These are phyloP conservation scores for Pythium periplocum DNA, from an alignment of 352 stramenopile species.

Conservation along the genomic window DNA sequence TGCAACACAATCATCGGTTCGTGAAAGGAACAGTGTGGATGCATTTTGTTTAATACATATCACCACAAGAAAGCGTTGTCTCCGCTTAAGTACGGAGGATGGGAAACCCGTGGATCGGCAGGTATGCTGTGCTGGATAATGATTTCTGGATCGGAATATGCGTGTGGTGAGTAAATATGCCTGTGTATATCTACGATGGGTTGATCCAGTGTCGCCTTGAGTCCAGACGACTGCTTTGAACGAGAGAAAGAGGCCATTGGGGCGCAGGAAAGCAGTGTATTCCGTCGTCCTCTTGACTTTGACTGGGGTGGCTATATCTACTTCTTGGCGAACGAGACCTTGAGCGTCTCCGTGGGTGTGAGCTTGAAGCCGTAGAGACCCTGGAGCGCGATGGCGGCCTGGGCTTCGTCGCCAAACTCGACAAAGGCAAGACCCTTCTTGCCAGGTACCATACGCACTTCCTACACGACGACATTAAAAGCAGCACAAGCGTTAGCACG, in stretches of 20 bases:
- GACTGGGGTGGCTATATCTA: conserved; percentile 13
- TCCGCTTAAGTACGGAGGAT: conserved; percentile 13
- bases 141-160: background rate
- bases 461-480: conserved; percentile 25
- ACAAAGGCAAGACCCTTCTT: conserved; percentile 94
- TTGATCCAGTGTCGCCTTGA: no score
- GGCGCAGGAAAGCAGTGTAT: background rate
- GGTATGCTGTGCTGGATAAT: no score
- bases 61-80: conserved; percentile 14
- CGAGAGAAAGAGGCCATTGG: no score
- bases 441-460: conserved; percentile 93
- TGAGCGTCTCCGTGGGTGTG: conserved; percentile 73
- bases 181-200: no score
- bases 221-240: no score
- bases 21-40: no score
- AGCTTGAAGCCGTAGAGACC: conserved; percentile 82
- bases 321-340: conserved; percentile 86
- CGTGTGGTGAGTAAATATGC: no score
- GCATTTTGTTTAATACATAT: conserved; percentile 8
- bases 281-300: background rate
- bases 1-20: no score
- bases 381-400: conserved; percentile 76
- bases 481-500: conserved; percentile 5
- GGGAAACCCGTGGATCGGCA: no score
- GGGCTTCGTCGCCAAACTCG: conserved; percentile 91